A percentile compares a stretch with the other conserved stretches of the same genome.
phyloP scores from a whole-genome alignment of 2,329 filamentous ascomycete genomes.

The Fusarium metavorans region DNA sequence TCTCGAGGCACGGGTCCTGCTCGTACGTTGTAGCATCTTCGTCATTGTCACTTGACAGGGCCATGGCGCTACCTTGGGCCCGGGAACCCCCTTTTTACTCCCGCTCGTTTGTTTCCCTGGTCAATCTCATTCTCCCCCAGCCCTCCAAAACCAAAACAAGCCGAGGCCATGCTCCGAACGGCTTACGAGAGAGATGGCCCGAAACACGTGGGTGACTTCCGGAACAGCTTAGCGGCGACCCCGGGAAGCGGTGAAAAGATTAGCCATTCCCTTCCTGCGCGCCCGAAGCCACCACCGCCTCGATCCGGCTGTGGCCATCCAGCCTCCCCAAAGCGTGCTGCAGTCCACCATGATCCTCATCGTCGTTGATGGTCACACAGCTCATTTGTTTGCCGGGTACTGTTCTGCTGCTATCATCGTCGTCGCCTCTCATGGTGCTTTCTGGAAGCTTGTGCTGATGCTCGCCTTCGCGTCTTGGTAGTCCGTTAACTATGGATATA shows the following conservation, averaged over 20 bases:
- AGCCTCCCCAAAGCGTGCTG: slow-evolving; percentile 10
- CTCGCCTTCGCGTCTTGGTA: not conserved
- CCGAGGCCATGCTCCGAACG: slow-evolving; percentile 31
- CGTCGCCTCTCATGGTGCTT: not conserved
- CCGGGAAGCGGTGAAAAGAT: slow-evolving; percentile 43
- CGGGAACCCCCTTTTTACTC: slow-evolving; percentile 39
- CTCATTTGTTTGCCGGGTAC: slow-evolving; percentile 10
- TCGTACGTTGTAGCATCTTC: slow-evolving; percentile 7
- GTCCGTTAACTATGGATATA: not conserved
- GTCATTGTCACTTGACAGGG: slow-evolving; percentile 27
- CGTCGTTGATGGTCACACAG: slow-evolving; percentile 9
- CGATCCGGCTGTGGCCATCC: slow-evolving; percentile 28
- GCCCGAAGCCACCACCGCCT: slow-evolving; percentile 31
- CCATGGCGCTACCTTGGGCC: slow-evolving; percentile 36
- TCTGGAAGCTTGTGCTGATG: not conserved
- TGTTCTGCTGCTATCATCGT: not conserved
- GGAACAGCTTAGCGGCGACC: slow-evolving; percentile 44
- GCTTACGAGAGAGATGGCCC: slow-evolving; percentile 33
- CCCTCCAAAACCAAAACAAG: slow-evolving; percentile 25
- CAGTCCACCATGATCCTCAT: slow-evolving; percentile 12
- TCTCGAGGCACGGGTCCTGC: slow-evolving; percentile 5
- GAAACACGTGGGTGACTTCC: slow-evolving; percentile 46
- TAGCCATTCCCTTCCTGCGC: slow-evolving; percentile 29
- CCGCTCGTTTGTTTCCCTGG: slow-evolving; percentile 35
- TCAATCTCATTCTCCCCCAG: slow-evolving; percentile 8